Percentiles rank a stretch among this genome's conserved stretches.
These are phyloP conservation scores for Cryphonectria carpinicola DNA, from an alignment of 2,329 filamentous ascomycete genomes.

Conservation along the genomic window DNA sequence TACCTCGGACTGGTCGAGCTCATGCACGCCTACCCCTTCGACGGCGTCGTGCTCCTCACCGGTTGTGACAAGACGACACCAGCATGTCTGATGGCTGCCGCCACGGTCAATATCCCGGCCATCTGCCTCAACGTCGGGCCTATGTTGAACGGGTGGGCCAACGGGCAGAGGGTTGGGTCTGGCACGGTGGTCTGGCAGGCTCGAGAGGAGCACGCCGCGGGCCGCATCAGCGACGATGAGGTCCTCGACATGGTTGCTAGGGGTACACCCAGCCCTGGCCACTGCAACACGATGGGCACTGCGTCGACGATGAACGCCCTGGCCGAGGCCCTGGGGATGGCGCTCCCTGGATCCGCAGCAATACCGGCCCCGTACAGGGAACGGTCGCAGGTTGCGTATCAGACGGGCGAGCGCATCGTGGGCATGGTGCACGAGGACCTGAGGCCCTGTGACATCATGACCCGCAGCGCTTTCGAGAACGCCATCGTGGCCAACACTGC, in stretches of 20 bases:
- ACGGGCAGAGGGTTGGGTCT: slow-evolving; percentile 46
- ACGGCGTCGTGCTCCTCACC: slow-evolving; percentile 54
- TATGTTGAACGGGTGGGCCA: slow-evolving; percentile 54
- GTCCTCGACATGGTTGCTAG: slow-evolving; percentile 49
- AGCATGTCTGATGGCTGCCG: slow-evolving; percentile 55
- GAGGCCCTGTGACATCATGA: slow-evolving; percentile 59
- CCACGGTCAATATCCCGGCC: slow-evolving; percentile 55
- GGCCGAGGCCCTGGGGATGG: slow-evolving; percentile 57
- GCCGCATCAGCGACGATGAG: slow-evolving; percentile 48
- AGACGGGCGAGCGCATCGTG: slow-evolving; percentile 53
- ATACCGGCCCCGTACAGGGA: slow-evolving; percentile 56
- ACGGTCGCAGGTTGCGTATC: slow-evolving; percentile 51
- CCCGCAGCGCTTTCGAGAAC: slow-evolving; percentile 59
- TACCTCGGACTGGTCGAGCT: slow-evolving; percentile 54
- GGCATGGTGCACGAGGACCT: slow-evolving; percentile 53
- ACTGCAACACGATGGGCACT: slow-evolving; percentile 59
- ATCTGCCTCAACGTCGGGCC: slow-evolving; percentile 57
- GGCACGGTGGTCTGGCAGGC: slow-evolving; percentile 54
- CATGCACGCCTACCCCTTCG: slow-evolving; percentile 51
- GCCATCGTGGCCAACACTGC: slow-evolving; percentile 58
- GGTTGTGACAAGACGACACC: slow-evolving; percentile 59
- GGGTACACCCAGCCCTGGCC: slow-evolving; percentile 49
- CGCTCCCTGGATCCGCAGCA: slow-evolving; percentile 53
- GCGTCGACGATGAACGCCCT: slow-evolving; percentile 58
- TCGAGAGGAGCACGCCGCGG: slow-evolving; percentile 50